A percentile compares a stretch with the other conserved stretches of the same genome.
These are phyloP conservation scores for Malassezia pachydermatis DNA, from an alignment of 1,284 basidiomycete genomes.

Conservation along the genomic window DNA sequence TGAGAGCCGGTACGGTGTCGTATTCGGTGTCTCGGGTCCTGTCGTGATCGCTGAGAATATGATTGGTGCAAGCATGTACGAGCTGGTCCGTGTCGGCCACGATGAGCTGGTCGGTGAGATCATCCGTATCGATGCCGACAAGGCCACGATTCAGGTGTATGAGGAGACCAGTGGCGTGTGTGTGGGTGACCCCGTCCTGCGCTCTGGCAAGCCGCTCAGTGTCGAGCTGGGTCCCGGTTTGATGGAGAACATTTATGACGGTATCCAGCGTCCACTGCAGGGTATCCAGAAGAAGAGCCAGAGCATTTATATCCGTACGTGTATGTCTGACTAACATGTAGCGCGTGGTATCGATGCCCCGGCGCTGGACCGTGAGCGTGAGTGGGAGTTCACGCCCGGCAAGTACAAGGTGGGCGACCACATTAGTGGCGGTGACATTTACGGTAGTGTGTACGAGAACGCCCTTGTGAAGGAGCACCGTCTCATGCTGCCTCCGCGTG, in stretches of 20 bases:
- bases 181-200: slow-evolving; percentile 90
- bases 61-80: slow-evolving; percentile 48
- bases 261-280: slow-evolving; percentile 53
- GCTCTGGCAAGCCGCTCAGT: slow-evolving; percentile 92
- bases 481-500: slow-evolving; percentile 86
- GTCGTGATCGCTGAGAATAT: slow-evolving; percentile 47
- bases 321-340: too few species aligned
- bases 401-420: slow-evolving; percentile 72
- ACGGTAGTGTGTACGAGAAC: slow-evolving; percentile 91
- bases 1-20: slow-evolving; percentile 34
- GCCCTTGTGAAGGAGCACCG: slow-evolving; percentile 92
- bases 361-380: slow-evolving; percentile 72
- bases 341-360: slow-evolving; percentile 84
- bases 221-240: slow-evolving; percentile 94
- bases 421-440: slow-evolving; percentile 91
- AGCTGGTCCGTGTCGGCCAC: slow-evolving; percentile 47
- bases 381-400: slow-evolving; percentile 93
- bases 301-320: slow-evolving; percentile 98
- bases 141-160: slow-evolving; percentile 96
- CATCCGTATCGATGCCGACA: slow-evolving; percentile 45
- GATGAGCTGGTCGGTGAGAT: slow-evolving; percentile 48
- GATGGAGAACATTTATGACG: slow-evolving; percentile 94
- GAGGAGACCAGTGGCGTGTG: slow-evolving; percentile 70
- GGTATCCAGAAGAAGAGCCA: slow-evolving; percentile 90
- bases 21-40: slow-evolving; percentile 47